Base-by-base conservation (phyloP, 495 filamentous ascomycete genomes). In the Penicillium waksmanii region DNA sequence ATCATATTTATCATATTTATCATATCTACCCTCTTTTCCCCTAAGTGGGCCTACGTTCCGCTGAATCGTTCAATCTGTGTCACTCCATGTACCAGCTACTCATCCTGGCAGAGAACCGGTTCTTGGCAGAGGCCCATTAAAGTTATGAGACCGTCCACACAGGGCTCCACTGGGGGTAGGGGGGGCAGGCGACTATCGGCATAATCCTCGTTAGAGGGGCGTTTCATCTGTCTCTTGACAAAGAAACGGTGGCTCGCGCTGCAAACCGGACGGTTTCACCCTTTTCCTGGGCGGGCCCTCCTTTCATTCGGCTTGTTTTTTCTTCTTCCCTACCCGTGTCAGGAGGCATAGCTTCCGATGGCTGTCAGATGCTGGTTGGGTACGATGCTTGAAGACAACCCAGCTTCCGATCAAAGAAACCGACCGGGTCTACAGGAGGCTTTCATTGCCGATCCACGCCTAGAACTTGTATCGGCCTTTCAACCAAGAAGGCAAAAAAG, bases 191-290 rank as follows among this genome's bases (percentile, higher is more conserved):
- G 38, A 36, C 27, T 53, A 53, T 57, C 34, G 53, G 27, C 47
- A 51, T 18, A 5, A 56, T 59, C 58, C 55, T 50, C 10, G 58
- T 53, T 36, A 40, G 31, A 25, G 49, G 25, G 56, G 52, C 38
- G 56, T 63, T 63, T 66, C 64, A 66, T 51, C 57, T 55, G 55
- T 47, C 19, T 21, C 21, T 27, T 51, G 52, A 56, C 56, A 58
- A 63, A 66, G 64, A 66, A 57, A 36, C 51, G 55, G 47, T 60
- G 58, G 62, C 47, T 53, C 50, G 47, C n/a, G 46, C 47, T 55
- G 52, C 47, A 42, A 54, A 27, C 19, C 51, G 7, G 31, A 12
- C 25, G 1, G 51, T 50, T 56, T 51, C 58, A 48, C 10, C 46
- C 46, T 48, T 48, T 19, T 44, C 42, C n/a, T 48, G 9, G 15